These are phyloP conservation scores for Lotmaria passim DNA, from an alignment of 208 protist genomes.

Conservation along the genomic window DNA sequence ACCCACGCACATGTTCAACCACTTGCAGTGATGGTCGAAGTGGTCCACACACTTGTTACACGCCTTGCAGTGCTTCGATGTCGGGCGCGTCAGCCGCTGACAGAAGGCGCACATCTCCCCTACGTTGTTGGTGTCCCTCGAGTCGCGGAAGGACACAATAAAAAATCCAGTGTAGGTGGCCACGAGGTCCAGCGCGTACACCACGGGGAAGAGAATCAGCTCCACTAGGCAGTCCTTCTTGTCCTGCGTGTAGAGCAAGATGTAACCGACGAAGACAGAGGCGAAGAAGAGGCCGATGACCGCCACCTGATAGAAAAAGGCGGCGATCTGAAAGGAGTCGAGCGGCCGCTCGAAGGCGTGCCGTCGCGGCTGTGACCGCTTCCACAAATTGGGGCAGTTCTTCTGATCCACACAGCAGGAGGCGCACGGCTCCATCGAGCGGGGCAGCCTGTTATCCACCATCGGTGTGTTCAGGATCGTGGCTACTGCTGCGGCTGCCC, in stretches of 20 bases:
- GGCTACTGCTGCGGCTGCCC: background rate
- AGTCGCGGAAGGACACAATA: conserved; percentile 58
- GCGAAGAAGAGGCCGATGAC: conserved; percentile 53
- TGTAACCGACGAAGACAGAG: conserved; percentile 47
- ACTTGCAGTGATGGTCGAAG: conserved; percentile 94
- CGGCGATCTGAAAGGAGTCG: conserved; percentile 58
- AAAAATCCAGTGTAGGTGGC: conserved; percentile 34
- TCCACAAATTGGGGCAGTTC: conserved; percentile 54
- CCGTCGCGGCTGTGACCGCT: conserved; percentile 49
- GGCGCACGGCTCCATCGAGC: conserved; percentile 41
- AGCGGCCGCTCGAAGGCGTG: conserved; percentile 73
- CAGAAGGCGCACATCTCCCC: conserved; percentile 70
- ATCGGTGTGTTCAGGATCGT: conserved; percentile 1
- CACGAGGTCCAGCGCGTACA: conserved; percentile 21
- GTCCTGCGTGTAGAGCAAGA: conserved; percentile 49
- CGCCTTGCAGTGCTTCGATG: conserved; percentile 82
- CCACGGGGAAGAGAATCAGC: conserved; percentile 47
- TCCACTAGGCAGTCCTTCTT: conserved; percentile 40
- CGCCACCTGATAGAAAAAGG: conserved; percentile 37
- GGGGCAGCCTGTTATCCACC: conserved; percentile 5
- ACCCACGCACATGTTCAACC: conserved; percentile 91
- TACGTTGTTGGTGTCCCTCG: conserved; percentile 44
- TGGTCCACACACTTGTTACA: conserved; percentile 88
- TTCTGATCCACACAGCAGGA: conserved; percentile 66
- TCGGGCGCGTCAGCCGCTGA: conserved; percentile 34